phyloP scores from a whole-genome alignment of 73 alveolate species.

The Symbiodinium natans region DNA sequence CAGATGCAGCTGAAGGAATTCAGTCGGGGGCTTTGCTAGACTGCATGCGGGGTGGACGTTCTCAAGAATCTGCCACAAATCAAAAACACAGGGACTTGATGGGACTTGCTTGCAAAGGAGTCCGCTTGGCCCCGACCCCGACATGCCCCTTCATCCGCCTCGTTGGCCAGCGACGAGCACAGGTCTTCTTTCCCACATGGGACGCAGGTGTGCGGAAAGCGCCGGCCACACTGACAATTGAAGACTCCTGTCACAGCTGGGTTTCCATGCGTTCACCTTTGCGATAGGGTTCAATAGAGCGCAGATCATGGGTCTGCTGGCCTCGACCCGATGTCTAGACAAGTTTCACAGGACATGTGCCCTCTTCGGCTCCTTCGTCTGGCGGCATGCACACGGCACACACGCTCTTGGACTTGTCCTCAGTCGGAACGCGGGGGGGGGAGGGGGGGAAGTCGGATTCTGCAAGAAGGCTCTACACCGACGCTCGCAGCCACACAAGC shows the following conservation, averaged over 20 bases:
- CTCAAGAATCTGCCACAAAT: neutral
- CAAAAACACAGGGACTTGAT: neutral
- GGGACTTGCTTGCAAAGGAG: neutral
- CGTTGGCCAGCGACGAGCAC: conserved; percentile 17
- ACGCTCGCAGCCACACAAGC: no score
- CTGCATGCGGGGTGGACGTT: neutral
- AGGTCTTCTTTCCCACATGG: neutral
- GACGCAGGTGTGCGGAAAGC: conserved; percentile 17
- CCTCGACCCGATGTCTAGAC: no score
- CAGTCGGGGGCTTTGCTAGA: neutral
- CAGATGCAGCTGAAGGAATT: neutral
- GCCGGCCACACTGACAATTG: conserved; percentile 23
- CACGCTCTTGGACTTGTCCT: conserved; percentile 5
- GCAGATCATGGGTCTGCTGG: no score
- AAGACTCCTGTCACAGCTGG: neutral
- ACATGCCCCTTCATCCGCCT: neutral
- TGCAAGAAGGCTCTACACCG: no score
- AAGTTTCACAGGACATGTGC: no score
- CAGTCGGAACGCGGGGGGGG: neutral
- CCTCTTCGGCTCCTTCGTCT: neutral
- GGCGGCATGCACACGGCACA: conserved; percentile 27
- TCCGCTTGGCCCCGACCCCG: neutral
- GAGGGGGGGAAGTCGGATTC: no score
- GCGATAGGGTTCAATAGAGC: no score
- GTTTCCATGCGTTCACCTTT: no score